These are phyloP conservation scores for Chlamydomonas sphaeroides DNA, from an alignment of 139 green algal genomes.

Conservation along the genomic window DNA sequence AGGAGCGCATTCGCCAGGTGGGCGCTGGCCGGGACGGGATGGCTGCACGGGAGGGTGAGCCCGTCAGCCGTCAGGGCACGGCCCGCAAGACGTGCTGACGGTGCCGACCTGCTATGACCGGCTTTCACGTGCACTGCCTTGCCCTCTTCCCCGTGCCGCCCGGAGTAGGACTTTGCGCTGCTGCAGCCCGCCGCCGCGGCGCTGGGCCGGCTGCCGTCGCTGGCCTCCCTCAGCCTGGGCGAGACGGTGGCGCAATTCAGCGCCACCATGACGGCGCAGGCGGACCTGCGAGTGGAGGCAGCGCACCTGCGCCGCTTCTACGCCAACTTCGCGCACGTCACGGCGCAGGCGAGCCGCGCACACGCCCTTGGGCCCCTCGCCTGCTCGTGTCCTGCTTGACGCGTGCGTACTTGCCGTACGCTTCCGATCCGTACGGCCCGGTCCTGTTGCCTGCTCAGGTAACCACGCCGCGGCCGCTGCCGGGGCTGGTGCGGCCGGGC, in stretches of 20 bases:
- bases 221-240: slow-evolving; percentile 80
- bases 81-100: not conserved
- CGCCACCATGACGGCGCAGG: slow-evolving; percentile 90
- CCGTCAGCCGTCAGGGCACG: no score
- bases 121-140: no score
- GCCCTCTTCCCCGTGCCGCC: no score
- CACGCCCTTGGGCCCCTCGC: no score
- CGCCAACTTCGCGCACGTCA: slow-evolving; percentile 77
- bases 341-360: slow-evolving; percentile 29
- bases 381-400: no score
- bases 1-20: slow-evolving; percentile 67
- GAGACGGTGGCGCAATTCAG: slow-evolving; percentile 92
- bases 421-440: no score
- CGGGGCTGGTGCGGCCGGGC: slow-evolving; percentile 66
- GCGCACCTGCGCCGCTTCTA: slow-evolving; percentile 81
- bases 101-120: not conserved
- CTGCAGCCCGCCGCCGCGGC: slow-evolving; percentile 72
- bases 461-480: slow-evolving; percentile 58
- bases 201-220: slow-evolving; percentile 30
- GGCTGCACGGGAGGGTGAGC: no score
- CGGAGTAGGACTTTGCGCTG: slow-evolving; percentile 94
- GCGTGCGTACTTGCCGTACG: no score
- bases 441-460: no score
- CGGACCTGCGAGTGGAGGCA: slow-evolving; percentile 88
- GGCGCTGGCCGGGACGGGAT: no score